Base-by-base conservation (phyloP, 805 yeast species). In the Candida ortonii region DNA sequence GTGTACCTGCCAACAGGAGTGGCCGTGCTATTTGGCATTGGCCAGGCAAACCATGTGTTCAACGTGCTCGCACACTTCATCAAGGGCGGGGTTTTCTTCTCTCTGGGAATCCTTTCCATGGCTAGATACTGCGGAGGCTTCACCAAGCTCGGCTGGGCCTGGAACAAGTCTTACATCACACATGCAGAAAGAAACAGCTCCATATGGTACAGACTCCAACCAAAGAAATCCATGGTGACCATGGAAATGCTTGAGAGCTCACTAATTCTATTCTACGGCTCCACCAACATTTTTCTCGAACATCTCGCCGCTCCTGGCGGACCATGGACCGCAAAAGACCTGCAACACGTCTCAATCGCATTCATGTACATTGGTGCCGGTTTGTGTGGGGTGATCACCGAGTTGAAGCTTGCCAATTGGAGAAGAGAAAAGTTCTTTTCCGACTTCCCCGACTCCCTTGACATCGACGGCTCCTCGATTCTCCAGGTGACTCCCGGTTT, bases 281-380 rank as follows among this genome's bases (percentile, higher is more conserved):
- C 76, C 14, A 85, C 97, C 13, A 93, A 93, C 58, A 70, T 93
- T 15, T 93, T 93, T 55, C 57, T 93, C 61, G 98, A 93, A 61
- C 97, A 86, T 59, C 70, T 93, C 44, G 85, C 87, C 16, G 68
- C 76, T 30, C 63, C 77, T 5, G 93, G 83, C 36, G 94, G 95
- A 15, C 76, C 60, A 20, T 93, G 97, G 96, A 67, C 84, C 7
- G 84, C 95, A 23, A 87, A 86, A 57, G 96, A 87, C 52, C 68
- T 87, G 43, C 96, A 87, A 63, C 96, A 87, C 53, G 89, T 67
- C 6, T 84, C 95, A 11, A 88, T 87, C 54, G 96, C 96, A 1
- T 87, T 87, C 54, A 80, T 87, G 78, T 90, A 71, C 58, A 71
- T 93, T 48, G 97, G 98, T 6, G 78, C 88, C 28, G 98, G 98